A percentile compares a stretch with the other conserved stretches of the same genome.
phyloP scores from a whole-genome alignment of 352 stramenopile species.

The Phytophthora foliorum region DNA sequence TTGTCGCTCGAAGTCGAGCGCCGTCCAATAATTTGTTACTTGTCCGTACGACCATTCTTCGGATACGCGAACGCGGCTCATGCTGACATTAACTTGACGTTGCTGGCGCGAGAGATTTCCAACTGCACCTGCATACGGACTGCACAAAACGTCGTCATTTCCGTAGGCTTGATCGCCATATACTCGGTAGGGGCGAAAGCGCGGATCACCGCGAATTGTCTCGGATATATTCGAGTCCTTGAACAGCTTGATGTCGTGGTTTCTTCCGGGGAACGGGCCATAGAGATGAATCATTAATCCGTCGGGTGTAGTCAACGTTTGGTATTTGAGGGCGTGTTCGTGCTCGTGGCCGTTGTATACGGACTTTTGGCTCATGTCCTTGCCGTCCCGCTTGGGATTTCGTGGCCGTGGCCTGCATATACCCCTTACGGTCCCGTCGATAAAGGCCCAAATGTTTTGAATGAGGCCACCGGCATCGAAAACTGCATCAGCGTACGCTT shows the following conservation, averaged over 20 bases:
- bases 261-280: conserved; percentile 2
- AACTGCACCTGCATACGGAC: conserved; percentile 9
- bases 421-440: conserved; percentile 28
- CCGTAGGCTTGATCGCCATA: conserved; percentile 16
- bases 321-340: conserved; percentile 37
- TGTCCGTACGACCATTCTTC: conserved; percentile 16
- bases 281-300: conserved; percentile 23
- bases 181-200: background rate
- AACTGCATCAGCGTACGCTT: conserved; percentile 18
- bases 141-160: background rate
- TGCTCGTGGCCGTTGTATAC: conserved; percentile 40
- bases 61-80: conserved; percentile 6
- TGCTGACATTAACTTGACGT: conserved; percentile 5
- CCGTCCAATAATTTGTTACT: conserved; percentile 19
- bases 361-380: conserved; percentile 17
- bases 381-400: conserved; percentile 3
- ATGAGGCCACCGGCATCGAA: conserved; percentile 8
- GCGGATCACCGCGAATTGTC: background rate
- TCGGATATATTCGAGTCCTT: background rate
- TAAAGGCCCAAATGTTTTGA: conserved; percentile 17
- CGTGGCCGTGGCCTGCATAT: conserved; percentile 9
- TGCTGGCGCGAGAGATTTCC: conserved; percentile 7
- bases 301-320: conserved; percentile 27
- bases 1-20: conserved; percentile 13
- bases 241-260: conserved; percentile 11